phyloP scores from a whole-genome alignment of 169 alveolate species.

The Theileria annulata region DNA sequence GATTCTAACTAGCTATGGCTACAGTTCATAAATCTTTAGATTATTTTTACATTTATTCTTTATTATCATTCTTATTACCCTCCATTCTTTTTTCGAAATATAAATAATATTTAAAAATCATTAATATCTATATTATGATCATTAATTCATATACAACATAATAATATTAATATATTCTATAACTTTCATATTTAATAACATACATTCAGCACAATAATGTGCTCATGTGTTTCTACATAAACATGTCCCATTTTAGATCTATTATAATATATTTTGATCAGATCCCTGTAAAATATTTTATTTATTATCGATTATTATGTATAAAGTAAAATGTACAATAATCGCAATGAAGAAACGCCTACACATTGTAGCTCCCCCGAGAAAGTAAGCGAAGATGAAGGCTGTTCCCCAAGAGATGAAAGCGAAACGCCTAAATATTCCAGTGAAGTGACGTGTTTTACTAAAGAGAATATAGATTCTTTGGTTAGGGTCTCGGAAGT shows the following conservation, averaged over 20 bases:
- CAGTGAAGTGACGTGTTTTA: conserved; percentile 32
- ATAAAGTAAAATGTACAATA: not conserved
- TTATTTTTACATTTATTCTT: no score
- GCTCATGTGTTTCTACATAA: not conserved
- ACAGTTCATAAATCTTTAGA: not conserved
- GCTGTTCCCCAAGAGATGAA: not conserved
- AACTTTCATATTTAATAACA: not conserved
- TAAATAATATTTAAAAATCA: no score
- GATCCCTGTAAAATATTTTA: not conserved
- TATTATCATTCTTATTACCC: not conserved
- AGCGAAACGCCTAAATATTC: conserved; percentile 6
- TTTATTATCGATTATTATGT: not conserved
- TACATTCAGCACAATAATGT: conserved; percentile 1
- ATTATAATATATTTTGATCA: not conserved
- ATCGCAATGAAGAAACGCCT: conserved; percentile 10
- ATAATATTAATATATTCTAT: no score
- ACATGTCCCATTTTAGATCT: not conserved
- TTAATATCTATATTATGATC: not conserved
- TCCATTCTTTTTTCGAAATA: not conserved
- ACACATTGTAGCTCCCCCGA: conserved; percentile 11
- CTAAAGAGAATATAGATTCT: conserved; percentile 60
- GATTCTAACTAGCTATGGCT: not conserved
- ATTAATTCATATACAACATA: no score
- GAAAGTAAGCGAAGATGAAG: not conserved
- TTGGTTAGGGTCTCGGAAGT: conserved; percentile 75